Evolutionary conservation across 1,139 yeast genomes (phyloP).

Genomic region (Saccharomyces hybrid): DNA sequence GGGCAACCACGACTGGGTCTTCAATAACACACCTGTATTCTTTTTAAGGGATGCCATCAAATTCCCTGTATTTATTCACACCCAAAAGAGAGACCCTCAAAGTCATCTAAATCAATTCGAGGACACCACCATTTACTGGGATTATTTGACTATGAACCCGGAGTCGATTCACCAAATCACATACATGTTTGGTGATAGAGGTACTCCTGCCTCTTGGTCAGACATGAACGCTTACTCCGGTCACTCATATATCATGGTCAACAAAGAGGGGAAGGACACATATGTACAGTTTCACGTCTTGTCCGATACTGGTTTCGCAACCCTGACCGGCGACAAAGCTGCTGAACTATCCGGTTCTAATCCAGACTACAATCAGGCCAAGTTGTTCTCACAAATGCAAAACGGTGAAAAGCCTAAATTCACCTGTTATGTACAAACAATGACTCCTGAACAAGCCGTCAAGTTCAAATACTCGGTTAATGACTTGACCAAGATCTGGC

Average conservation of each 20-base stretch:
- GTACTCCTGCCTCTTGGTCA: constrained; percentile 59
- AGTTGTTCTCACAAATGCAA: constrained; percentile 51
- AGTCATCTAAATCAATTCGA: constrained; percentile 39
- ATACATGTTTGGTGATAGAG: constrained; percentile 62
- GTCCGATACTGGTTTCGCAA: constrained; percentile 58
- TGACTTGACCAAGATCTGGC: constrained; percentile 62
- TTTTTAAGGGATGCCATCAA: constrained; percentile 81
- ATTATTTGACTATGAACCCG: constrained; percentile 54
- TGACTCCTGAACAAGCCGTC: constrained; percentile 67
- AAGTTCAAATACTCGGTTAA: constrained; percentile 49
- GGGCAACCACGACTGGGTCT: constrained; percentile 82
- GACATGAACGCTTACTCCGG: constrained; percentile 72
- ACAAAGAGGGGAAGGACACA: constrained; percentile 52
- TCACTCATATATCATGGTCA: constrained; percentile 65
- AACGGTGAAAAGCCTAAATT: constrained; percentile 56
- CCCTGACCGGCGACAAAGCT: constrained; percentile 50
- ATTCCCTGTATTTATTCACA: constrained; percentile 84
- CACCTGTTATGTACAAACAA: constrained; percentile 61
- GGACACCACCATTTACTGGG: constrained; percentile 59
- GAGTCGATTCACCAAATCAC: constrained; percentile 59
- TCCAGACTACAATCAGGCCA: constrained; percentile 58
- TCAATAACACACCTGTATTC: constrained; percentile 84
- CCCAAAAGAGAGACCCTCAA: constrained; percentile 66
- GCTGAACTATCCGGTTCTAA: constrained; percentile 47
- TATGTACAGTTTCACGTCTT: constrained; percentile 62